A percentile compares a stretch with the other conserved stretches of the same genome.
phyloP scores from a whole-genome alignment of 2,329 filamentous ascomycete genomes.

The Amauroascus verrucosus region DNA sequence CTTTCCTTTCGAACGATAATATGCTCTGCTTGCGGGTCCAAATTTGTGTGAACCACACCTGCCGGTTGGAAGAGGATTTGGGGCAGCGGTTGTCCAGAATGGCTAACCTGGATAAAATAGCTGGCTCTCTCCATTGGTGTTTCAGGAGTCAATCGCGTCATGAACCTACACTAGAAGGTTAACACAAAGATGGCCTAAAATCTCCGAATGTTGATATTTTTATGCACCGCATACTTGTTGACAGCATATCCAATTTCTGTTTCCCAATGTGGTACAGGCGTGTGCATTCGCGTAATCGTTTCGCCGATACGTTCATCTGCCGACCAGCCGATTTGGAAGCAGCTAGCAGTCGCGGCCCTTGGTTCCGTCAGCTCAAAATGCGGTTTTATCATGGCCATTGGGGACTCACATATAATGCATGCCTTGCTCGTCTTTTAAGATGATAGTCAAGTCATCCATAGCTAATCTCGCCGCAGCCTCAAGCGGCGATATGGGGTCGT shows the following conservation, averaged over 20 bases:
- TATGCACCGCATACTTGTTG: constrained; percentile 30
- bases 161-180: constrained; percentile 29
- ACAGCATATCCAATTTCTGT: constrained; percentile 36
- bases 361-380: not conserved
- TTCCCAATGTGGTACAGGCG: constrained; percentile 42
- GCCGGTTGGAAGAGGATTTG: constrained; percentile 39
- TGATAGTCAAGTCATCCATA: constrained; percentile 44
- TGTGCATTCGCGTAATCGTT: constrained; percentile 40
- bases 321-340: constrained; percentile 46
- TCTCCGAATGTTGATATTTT: not conserved
- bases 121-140: constrained; percentile 42
- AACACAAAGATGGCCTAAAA: not conserved
- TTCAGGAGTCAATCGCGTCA: constrained; percentile 36
- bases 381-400: not conserved
- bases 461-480: constrained; percentile 42
- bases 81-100: constrained; percentile 27
- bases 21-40: constrained; percentile 30
- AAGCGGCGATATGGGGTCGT: constrained; percentile 34
- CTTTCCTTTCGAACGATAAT: constrained; percentile 42
- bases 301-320: constrained; percentile 41
- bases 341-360: constrained; percentile 42
- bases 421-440: constrained; percentile 37
- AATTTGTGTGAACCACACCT: constrained; percentile 30
- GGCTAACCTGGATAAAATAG: constrained; percentile 42
- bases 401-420: constrained; percentile 39